Conservation (phyloP, 225 moss, liverwort and hornwort genomes). For the Polytrichum formosum region DNA sequence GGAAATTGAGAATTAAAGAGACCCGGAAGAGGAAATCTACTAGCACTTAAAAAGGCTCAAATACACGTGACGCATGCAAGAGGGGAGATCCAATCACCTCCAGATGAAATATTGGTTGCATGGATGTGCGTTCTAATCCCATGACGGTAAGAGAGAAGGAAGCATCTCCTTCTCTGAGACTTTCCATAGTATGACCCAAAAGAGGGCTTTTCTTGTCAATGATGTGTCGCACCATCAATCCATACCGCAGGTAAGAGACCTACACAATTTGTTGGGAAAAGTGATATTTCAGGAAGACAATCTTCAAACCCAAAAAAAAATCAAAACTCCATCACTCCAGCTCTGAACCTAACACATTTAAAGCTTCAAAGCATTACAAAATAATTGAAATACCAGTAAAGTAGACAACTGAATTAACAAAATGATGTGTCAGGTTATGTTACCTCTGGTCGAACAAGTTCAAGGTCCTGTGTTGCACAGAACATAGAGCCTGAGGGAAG, state of each 20-base stretch:
- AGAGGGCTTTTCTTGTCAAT: conserved; percentile 88
- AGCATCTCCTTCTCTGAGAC: conserved; percentile 79
- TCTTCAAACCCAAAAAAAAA: no score
- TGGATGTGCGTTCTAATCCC: conserved; percentile 93
- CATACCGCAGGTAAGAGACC: conserved; percentile 94
- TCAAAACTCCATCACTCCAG: no score
- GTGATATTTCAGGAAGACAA: no score
- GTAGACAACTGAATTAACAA: no score
- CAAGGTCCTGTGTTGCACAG: conserved; percentile 90
- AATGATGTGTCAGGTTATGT: background rate
- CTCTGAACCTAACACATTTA: no score
- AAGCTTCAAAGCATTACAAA: no score
- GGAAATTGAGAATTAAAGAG: no score
- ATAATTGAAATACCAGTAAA: no score
- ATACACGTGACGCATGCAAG: no score
- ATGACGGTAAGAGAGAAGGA: conserved; percentile 95
- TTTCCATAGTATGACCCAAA: conserved; percentile 75
- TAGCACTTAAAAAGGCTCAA: no score
- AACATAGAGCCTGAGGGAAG: conserved; percentile 98
- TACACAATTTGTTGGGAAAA: conserved; percentile 4
- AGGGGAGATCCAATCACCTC: conserved; percentile 43
- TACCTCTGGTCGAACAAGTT: conserved; percentile 95
- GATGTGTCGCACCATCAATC: conserved; percentile 89
- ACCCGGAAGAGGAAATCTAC: no score
- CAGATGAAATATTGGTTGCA: conserved; percentile 98